Base-by-base conservation (phyloP, 257 asterid genomes). In the Paraleonurus japonicus region DNA sequence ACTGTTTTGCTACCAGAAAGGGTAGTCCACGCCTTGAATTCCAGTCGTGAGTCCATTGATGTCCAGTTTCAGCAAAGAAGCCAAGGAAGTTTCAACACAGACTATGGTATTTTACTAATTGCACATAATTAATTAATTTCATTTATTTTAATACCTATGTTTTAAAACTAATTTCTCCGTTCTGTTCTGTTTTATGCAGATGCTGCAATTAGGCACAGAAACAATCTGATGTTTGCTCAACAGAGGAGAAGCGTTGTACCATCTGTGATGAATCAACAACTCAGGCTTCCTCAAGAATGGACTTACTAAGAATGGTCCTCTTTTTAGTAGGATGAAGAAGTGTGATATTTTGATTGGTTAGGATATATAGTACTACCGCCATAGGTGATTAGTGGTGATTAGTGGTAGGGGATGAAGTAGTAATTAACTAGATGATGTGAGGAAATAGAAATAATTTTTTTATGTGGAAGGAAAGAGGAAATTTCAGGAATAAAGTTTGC, bases 251-350 rank as follows among this genome's bases (percentile, higher is more conserved):
- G 24, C 43, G 48, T 20, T 4, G 65, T 80, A 37, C 84, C 58
- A 10, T 43, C 80, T 0, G 28, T 62, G 28, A 70, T 77, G 80
- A 71, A 75, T 54, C 88, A 84, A 20, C 95, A 85, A 27, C 64
- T 76, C 27, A 61, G 84, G 55, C 95, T 92, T 16, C 98, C 98
- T 9, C 89, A 77, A 23, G 98, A 92, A 32, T 92, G 98, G 98
- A 87, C 94, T 59, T 92, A 89, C 55, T 92, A 35, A 43, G 51
- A 20, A 6, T 32, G 33, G n/a, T 13, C 10, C 20, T 12, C 12
- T 39, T 12, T 39, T 22, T 19, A 10, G 45, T 47, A n/a, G 16
- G 50, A 3, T 13, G 28, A 16, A 15, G 45, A 32, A 33, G 19
- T 61, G 48, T 61, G 50, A 2, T 61, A 16, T 7, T 61, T 61